A percentile compares a stretch with the other conserved stretches of the same genome.
phyloP scores from a whole-genome alignment of 306 rosid genomes.

The Parietaria judaica region DNA sequence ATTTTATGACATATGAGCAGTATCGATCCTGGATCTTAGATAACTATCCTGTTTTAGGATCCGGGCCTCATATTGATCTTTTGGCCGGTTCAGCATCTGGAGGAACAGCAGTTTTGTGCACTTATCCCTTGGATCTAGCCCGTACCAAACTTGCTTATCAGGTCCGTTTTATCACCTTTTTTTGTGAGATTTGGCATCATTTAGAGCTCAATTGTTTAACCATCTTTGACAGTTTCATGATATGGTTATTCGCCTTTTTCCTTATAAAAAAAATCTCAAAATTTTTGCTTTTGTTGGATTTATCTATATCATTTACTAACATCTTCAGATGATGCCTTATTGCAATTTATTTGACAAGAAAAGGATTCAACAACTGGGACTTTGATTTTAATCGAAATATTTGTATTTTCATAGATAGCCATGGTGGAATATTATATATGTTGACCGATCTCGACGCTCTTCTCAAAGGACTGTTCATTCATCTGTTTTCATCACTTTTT shows the following conservation, averaged over 20 bases:
- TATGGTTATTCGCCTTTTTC: too few relatives aligned
- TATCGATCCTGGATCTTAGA: slow-evolving; percentile 76
- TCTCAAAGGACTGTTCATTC: background rate
- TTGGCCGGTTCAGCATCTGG: slow-evolving; percentile 97
- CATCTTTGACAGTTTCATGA: too few relatives aligned
- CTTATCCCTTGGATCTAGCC: slow-evolving; percentile 94
- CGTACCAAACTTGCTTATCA: slow-evolving; percentile 97
- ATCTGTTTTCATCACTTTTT: background rate
- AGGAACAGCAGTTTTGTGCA: slow-evolving; percentile 82
- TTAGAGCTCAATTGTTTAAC: too few relatives aligned
- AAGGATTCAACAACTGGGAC: background rate
- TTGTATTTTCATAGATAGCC: background rate
- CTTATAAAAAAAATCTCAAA: too few relatives aligned
- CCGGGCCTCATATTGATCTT: slow-evolving; percentile 86
- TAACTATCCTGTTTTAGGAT: slow-evolving; percentile 54
- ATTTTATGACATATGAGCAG: slow-evolving; percentile 93
- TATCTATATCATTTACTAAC: background rate
- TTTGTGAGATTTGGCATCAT: background rate
- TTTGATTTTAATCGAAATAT: background rate
- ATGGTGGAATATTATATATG: background rate
- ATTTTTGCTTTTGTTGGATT: background rate
- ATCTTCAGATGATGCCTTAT: background rate
- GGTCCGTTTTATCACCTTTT: slow-evolving; percentile 29
- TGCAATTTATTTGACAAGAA: background rate
- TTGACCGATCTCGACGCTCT: background rate